phyloP scores from a whole-genome alignment of 306 rosid genomes.

The Cotoneaster glaucophyllus region DNA sequence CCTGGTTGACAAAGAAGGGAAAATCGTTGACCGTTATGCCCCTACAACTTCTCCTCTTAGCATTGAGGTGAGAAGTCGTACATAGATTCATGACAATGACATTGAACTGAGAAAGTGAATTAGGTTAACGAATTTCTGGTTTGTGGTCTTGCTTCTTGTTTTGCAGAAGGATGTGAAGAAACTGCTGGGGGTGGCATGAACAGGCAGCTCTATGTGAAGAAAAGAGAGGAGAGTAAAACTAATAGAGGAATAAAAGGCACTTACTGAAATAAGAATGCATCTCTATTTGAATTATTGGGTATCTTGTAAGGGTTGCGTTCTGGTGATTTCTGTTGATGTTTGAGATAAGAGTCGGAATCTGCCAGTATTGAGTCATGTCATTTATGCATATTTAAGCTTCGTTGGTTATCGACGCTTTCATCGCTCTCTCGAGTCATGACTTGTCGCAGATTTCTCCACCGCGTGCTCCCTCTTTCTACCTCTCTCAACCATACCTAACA shows the following conservation, averaged over 20 bases:
- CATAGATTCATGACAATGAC: not conserved
- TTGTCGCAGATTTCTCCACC: too few species aligned
- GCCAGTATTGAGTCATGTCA: too few species aligned
- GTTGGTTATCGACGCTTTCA: too few species aligned
- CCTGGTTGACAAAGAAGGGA: constrained; percentile 82
- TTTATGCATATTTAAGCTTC: too few species aligned
- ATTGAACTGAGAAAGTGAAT: not conserved
- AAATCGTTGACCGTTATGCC: constrained; percentile 87
- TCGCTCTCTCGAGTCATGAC: too few species aligned
- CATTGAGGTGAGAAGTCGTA: constrained; percentile 58
- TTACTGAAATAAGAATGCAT: constrained; percentile 13
- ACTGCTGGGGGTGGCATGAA: constrained; percentile 32
- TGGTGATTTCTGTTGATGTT: not conserved
- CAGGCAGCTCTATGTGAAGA: constrained; percentile 7
- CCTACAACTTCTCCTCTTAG: constrained; percentile 93
- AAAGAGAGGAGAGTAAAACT: not conserved
- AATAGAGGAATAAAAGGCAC: constrained; percentile 26
- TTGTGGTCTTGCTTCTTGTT: not conserved
- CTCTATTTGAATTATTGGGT: not conserved
- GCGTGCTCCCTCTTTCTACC: too few species aligned
- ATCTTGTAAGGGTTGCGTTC: not conserved
- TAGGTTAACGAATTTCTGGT: not conserved
- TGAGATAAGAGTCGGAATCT: not conserved
- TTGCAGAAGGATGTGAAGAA: constrained; percentile 51
- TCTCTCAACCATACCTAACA: too few species aligned